These are phyloP conservation scores for Beauveria medogensis DNA, from an alignment of 2,329 filamentous ascomycete genomes.

Conservation along the genomic window DNA sequence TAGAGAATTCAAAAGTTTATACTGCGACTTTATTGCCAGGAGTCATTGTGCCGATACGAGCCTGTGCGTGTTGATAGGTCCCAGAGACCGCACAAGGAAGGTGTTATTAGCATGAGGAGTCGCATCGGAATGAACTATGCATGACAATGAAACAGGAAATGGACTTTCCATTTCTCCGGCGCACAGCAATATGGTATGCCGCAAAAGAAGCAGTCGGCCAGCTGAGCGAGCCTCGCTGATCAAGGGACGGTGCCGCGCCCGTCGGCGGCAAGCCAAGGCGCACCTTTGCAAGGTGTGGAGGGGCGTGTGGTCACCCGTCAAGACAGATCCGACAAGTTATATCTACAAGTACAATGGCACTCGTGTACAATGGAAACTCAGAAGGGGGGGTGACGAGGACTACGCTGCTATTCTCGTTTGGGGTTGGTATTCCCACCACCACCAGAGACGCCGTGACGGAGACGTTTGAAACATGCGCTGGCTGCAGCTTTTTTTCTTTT, in stretches of 20 bases:
- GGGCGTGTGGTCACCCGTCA: conserved; percentile 1
- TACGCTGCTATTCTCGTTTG: background rate
- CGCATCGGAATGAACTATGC: background rate
- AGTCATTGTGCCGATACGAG: no score
- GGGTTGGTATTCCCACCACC: background rate
- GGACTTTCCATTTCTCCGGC: background rate
- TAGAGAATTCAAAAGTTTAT: no score
- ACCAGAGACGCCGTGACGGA: background rate
- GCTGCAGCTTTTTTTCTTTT: background rate
- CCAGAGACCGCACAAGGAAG: background rate
- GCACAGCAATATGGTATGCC: background rate
- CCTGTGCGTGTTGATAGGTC: no score
- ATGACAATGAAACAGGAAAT: background rate
- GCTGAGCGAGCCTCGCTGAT: background rate
- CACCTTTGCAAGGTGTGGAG: background rate
- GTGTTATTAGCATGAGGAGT: background rate
- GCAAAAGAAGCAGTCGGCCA: background rate
- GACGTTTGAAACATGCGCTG: conserved; percentile 6
- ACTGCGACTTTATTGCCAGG: no score
- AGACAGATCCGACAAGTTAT: background rate
- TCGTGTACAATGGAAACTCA: background rate
- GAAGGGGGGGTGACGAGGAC: background rate
- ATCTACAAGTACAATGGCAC: background rate
- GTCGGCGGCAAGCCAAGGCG: conserved; percentile 3
- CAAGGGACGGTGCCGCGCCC: background rate